These are phyloP conservation scores for Platanus orientalis DNA, from an alignment of 164 flowering plant species.

Conservation along the genomic window DNA sequence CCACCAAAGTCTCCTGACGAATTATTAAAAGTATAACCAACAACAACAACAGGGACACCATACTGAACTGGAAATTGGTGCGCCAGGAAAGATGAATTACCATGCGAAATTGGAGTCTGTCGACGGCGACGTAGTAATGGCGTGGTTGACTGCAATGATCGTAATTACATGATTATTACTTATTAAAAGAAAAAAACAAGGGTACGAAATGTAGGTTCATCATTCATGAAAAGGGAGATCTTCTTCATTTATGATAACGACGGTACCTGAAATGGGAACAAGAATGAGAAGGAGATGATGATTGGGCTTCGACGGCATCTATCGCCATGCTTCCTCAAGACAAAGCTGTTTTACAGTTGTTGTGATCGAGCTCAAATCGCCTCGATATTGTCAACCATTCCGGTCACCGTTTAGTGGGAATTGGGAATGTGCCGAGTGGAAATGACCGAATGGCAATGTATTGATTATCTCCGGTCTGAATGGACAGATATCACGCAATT, in stretches of 20 bases:
- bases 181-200: background rate
- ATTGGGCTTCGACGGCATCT: slow-evolving; percentile 19
- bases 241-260: too few species aligned
- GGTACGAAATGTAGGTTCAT: background rate
- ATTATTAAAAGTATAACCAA: too few species aligned
- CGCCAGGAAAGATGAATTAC: slow-evolving; percentile 21
- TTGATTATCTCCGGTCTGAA: too few species aligned
- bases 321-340: slow-evolving; percentile 10
- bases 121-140: slow-evolving; percentile 91
- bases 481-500: too few species aligned
- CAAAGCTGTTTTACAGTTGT: background rate
- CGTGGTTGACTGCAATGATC: slow-evolving; percentile 49
- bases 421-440: too few species aligned
- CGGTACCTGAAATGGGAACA: slow-evolving; percentile 27
- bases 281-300: slow-evolving; percentile 19
- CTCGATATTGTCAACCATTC: too few species aligned
- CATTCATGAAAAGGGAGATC: background rate
- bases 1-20: slow-evolving; percentile 79
- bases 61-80: too few species aligned
- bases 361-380: too few species aligned
- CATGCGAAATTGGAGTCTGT: slow-evolving; percentile 81
- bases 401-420: too few species aligned
- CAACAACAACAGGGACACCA: background rate
- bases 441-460: too few species aligned
- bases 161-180: background rate